Conservation (phyloP, 2,329 filamentous ascomycete genomes). For the Thielaviopsis ethacetica region DNA sequence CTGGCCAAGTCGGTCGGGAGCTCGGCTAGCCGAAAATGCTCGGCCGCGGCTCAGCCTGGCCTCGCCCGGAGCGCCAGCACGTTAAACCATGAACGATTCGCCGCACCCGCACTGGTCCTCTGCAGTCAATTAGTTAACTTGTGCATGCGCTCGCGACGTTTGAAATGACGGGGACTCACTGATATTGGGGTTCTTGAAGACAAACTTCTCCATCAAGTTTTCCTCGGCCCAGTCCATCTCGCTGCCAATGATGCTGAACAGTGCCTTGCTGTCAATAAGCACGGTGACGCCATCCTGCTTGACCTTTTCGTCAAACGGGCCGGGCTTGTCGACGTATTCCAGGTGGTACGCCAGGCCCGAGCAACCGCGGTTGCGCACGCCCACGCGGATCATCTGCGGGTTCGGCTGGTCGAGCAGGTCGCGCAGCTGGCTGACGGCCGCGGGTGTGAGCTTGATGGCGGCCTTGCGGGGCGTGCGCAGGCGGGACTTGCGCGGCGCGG, state of each 20-base stretch:
- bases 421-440: constrained; percentile 64
- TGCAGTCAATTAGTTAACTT: constrained; percentile 28
- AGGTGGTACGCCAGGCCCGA: constrained; percentile 86
- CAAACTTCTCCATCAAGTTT: constrained; percentile 78
- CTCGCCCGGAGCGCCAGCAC: background rate
- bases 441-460: constrained; percentile 69
- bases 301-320: constrained; percentile 75
- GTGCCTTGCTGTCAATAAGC: constrained; percentile 87
- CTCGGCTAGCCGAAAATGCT: background rate
- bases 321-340: constrained; percentile 87
- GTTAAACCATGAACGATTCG: constrained; percentile 82
- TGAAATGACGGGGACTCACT: constrained; percentile 44
- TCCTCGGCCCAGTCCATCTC: constrained; percentile 99
- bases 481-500: constrained; percentile 32
- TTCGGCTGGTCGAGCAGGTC: constrained; percentile 67
- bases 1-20: background rate
- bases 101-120: constrained; percentile 94
- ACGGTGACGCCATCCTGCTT: constrained; percentile 95
- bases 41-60: background rate
- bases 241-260: constrained; percentile 95
- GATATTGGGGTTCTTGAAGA: constrained; percentile 95
- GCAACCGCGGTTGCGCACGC: constrained; percentile 86
- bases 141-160: no score
- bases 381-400: constrained; percentile 84
- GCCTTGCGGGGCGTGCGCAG: constrained; percentile 66